These are phyloP conservation scores for Ophioceras dolichostomum DNA, from an alignment of 2,329 filamentous ascomycete genomes.

Conservation along the genomic window DNA sequence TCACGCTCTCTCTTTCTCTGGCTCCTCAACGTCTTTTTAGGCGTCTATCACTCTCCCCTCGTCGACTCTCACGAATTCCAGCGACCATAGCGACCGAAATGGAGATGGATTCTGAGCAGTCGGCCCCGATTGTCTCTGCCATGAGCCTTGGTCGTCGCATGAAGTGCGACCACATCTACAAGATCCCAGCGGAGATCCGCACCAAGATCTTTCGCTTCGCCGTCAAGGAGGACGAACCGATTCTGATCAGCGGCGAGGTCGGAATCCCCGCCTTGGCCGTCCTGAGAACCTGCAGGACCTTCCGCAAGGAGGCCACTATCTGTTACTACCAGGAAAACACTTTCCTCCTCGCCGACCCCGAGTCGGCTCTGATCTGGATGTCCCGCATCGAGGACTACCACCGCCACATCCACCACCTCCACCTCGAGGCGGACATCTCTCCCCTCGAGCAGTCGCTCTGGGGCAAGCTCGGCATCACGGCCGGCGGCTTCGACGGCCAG, in stretches of 20 bases:
- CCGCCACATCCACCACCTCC: neutral
- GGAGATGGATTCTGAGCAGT: neutral
- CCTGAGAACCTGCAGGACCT: neutral
- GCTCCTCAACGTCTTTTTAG: no score
- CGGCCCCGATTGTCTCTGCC: neutral
- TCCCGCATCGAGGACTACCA: neutral
- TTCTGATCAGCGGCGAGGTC: neutral
- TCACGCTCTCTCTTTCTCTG: no score
- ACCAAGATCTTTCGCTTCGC: conserved; percentile 1
- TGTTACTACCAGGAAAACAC: conserved; percentile 3
- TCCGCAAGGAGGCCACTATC: conserved; percentile 1
- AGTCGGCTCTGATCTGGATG: neutral
- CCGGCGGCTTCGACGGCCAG: neutral
- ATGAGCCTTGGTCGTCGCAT: neutral
- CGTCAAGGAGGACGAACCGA: neutral
- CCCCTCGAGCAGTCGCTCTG: neutral
- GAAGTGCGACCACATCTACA: neutral
- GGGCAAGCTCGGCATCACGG: neutral
- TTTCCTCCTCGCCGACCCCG: neutral
- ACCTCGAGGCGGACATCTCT: conserved; percentile 1
- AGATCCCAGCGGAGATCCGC: conserved; percentile 1
- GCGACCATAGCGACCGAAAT: no score
- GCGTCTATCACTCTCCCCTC: no score
- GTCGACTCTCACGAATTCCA: no score
- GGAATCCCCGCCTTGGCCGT: neutral